Evolutionary conservation across 2,329 filamentous ascomycete species (phyloP).

Genomic region (Cordyceps militaris): DNA sequence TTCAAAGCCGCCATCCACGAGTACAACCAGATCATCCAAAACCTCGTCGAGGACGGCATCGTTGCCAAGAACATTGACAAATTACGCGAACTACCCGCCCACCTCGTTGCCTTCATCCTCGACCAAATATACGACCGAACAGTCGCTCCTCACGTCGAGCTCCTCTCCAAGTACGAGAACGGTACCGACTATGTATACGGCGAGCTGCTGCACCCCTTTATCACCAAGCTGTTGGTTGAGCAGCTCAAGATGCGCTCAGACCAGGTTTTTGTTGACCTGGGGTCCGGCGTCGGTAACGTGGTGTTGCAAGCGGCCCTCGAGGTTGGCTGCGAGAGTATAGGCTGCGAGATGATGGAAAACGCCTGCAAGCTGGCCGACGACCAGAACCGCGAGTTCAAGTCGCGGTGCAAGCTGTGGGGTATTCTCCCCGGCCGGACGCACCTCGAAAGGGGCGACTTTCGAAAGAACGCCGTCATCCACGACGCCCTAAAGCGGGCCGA

Average conservation of each 20-base stretch:
- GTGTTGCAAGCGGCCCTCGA: constrained; percentile 90
- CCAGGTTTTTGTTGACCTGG: constrained; percentile 88
- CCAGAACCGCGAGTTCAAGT: constrained; percentile 75
- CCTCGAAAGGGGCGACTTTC: constrained; percentile 78
- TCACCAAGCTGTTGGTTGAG: constrained; percentile 71
- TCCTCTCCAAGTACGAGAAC: constrained; percentile 77
- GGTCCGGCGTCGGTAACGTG: constrained; percentile 93
- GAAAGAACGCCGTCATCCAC: constrained; percentile 62
- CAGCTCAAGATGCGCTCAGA: constrained; percentile 71
- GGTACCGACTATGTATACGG: constrained; percentile 93
- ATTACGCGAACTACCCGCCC: constrained; percentile 61
- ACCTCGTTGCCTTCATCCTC: constrained; percentile 72
- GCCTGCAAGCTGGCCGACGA: constrained; percentile 74
- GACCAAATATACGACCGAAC: constrained; percentile 87
- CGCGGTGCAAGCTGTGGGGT: constrained; percentile 86
- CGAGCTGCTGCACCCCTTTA: constrained; percentile 79
- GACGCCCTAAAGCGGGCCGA: constrained; percentile 75
- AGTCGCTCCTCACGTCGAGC: constrained; percentile 81
- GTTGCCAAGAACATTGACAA: constrained; percentile 65
- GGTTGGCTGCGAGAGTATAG: constrained; percentile 89
- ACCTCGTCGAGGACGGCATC: constrained; percentile 60
- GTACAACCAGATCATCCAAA: constrained; percentile 67
- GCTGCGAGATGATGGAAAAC: constrained; percentile 92
- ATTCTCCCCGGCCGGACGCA: constrained; percentile 71
- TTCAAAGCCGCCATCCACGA: constrained; percentile 67